Base-by-base conservation (phyloP, 2,329 filamentous ascomycete genomes). In the Aureobasidium sp. region DNA sequence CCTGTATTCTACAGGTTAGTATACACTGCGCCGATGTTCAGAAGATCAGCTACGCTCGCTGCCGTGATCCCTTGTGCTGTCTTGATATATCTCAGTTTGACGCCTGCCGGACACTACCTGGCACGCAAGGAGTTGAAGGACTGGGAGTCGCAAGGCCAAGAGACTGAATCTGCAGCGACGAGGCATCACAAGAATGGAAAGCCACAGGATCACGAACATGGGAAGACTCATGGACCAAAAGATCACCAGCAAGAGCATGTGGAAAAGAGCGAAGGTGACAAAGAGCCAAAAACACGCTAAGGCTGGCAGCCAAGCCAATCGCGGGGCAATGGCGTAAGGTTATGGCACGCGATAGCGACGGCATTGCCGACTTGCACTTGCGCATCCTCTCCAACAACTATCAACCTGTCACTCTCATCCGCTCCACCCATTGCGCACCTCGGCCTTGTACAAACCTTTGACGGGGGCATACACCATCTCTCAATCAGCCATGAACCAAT, bases 281-380 rank as follows among this genome's bases (percentile, higher is more conserved):
- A 27, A 3, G 22, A 48, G 45, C 15, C 24, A 17, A 31, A 47
- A 48, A 24, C 35, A 15, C 50, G 50, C 50, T 54, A 40, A 31
- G 24, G 40, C 40, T 11, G 50, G 14, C 29, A 29, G 47, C 50
- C 50, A 54, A 54, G 50, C 50, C 45, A 42, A 54, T 54, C 50
- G 50, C 50, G 50, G 50, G 50, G 50, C 50, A 54, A 54, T 54
- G 50, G 50, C 37, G 35, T 39, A 35, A 52, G 19, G 33, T 19
- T 29, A 54, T 37, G 33, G 50, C 50, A 54, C 27, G 50, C 50
- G 50, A 42, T 54, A 54, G 50, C 50, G 50, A 54, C 35, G 27
- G 17, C 50, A 53, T 40, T 3, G 33, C 35, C 49, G 35, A 35
- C 49, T 19, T 40, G 19, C 22, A 35, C 49, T 19, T 40, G 19